A percentile compares a stretch with the other conserved stretches of the same genome.
phyloP scores from a whole-genome alignment of 2,329 filamentous ascomycete genomes.

The Tolypocladium endophyticum region DNA sequence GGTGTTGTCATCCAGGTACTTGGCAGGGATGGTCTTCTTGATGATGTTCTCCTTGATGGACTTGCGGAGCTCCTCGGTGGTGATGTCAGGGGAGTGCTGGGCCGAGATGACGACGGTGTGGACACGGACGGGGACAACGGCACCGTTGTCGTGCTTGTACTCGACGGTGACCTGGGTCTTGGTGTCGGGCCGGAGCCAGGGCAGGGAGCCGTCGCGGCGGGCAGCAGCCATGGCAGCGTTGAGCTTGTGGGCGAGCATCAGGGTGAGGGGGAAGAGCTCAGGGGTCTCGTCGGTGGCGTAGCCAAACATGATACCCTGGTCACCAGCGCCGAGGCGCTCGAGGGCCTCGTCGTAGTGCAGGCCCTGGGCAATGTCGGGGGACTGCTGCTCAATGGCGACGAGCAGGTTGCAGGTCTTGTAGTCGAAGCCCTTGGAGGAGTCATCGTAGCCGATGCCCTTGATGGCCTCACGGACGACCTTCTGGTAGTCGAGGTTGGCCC shows the following conservation, averaged over 20 bases:
- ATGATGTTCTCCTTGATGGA: constrained; percentile 97
- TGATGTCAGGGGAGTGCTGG: constrained; percentile 82
- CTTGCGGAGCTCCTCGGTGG: constrained; percentile 84
- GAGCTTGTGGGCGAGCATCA: constrained; percentile 91
- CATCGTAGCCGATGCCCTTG: constrained; percentile 98
- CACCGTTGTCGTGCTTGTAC: constrained; percentile 94
- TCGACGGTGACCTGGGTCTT: constrained; percentile 99
- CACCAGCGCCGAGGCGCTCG: constrained; percentile 95
- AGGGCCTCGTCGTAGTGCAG: constrained; percentile 96
- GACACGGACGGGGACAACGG: constrained; percentile 82
- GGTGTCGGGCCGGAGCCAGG: constrained; percentile 96
- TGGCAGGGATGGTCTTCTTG: constrained; percentile 82
- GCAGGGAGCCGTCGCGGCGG: constrained; percentile 74
- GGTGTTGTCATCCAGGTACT: constrained; percentile 88
- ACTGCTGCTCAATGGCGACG: constrained; percentile 98
- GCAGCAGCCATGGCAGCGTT: constrained; percentile 90
- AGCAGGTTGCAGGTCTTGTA: constrained; percentile 99
- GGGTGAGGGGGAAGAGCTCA: constrained; percentile 88
- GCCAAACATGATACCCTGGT: constrained; percentile 99
- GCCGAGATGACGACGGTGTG: constrained; percentile 96
- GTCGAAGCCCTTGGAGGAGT: constrained; percentile 96
- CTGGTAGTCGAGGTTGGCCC: constrained; percentile 93
- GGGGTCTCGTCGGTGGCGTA: constrained; percentile 99
- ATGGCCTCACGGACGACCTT: constrained; percentile 89
- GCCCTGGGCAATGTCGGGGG: constrained; percentile 96